Evolutionary conservation across 129 eudicot genomes (phyloP).

Genomic region (Solidago caesia): DNA sequence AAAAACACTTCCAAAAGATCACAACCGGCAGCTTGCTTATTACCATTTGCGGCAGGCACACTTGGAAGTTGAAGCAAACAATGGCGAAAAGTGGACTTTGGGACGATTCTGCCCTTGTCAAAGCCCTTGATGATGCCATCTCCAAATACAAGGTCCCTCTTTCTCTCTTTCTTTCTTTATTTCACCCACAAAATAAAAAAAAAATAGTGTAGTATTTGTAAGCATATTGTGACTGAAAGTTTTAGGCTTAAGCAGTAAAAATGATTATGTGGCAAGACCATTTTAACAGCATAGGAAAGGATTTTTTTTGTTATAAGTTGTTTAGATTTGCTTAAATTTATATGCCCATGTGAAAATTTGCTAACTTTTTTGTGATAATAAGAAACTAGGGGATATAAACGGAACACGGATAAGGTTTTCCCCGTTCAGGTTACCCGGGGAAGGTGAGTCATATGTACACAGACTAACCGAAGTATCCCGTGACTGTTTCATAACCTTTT

Average conservation of each 20-base stretch:
- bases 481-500: no score
- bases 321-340: neutral
- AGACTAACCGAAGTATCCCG: no score
- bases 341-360: neutral
- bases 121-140: slow-evolving; percentile 69
- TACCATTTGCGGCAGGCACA: slow-evolving; percentile 9
- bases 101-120: slow-evolving; percentile 81
- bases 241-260: no score
- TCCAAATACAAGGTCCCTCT: slow-evolving; percentile 59
- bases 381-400: slow-evolving; percentile 11
- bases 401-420: no score
- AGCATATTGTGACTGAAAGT: no score
- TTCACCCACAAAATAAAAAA: no score
- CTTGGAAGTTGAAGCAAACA: neutral
- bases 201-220: no score
- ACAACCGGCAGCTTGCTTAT: neutral
- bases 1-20: neutral
- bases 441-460: neutral
- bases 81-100: slow-evolving; percentile 50
- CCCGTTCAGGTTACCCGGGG: no score
- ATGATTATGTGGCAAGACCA: no score
- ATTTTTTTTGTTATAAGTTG: neutral
- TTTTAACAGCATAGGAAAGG: neutral
- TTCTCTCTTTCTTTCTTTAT: neutral
- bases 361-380: neutral